A percentile compares a stretch with the other conserved stretches of the same genome.
These are phyloP conservation scores for Ophiostoma novo-ulmi DNA, from an alignment of 2,329 filamentous ascomycete species.

Conservation along the genomic window DNA sequence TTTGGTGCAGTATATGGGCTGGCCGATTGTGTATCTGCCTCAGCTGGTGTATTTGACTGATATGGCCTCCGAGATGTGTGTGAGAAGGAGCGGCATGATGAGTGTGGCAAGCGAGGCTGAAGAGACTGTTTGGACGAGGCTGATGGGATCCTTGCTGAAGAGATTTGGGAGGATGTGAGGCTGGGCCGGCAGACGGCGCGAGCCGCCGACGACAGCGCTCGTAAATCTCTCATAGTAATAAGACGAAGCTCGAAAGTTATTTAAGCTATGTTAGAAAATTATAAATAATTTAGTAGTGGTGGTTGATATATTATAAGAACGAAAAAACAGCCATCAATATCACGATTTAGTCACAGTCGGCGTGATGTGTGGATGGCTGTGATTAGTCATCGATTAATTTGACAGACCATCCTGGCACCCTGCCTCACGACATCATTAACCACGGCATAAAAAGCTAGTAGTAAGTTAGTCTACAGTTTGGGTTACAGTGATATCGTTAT, in stretches of 20 bases:
- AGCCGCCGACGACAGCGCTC: neutral
- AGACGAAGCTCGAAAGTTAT: neutral
- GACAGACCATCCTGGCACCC: neutral
- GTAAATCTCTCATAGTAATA: neutral
- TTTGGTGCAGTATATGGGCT: constrained; percentile 18
- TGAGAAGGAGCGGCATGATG: neutral
- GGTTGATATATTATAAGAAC: neutral
- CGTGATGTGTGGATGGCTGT: neutral
- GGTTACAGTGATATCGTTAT: neutral
- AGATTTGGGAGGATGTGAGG: neutral
- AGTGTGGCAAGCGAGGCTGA: neutral
- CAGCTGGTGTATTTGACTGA: too few relatives aligned
- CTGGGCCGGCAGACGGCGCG: neutral
- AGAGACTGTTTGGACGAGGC: neutral
- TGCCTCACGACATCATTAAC: neutral
- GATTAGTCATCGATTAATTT: neutral
- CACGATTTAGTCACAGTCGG: neutral
- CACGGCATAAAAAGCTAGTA: too few relatives aligned
- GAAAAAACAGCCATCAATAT: neutral
- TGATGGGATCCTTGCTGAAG: neutral
- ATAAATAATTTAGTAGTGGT: neutral
- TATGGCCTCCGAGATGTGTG: neutral
- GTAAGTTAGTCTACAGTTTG: neutral
- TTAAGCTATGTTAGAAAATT: neutral
- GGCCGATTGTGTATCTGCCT: neutral